Evolutionary conservation across 2,329 filamentous ascomycete species (phyloP).

Genomic region (Blastomyces gilchristii): DNA sequence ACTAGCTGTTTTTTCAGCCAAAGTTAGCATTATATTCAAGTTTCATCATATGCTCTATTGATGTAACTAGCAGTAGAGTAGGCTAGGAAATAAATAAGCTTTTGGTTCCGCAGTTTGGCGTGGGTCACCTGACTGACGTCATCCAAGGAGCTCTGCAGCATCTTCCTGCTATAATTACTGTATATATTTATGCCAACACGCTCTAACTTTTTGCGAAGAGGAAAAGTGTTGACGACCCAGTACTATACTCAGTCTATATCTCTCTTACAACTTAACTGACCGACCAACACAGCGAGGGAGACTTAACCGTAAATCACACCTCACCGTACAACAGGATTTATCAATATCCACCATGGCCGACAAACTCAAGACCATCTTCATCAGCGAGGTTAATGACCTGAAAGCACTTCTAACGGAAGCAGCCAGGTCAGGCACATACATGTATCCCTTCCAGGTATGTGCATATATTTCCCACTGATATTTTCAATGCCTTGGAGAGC

Average conservation of each 20-base stretch:
- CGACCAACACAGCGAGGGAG: not conserved
- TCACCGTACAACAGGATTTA: not conserved
- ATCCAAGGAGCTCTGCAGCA: too few species aligned
- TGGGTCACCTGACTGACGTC: not conserved
- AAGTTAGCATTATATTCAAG: too few species aligned
- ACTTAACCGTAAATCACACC: not conserved
- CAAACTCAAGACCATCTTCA: conserved; percentile 46
- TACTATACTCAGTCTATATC: not conserved
- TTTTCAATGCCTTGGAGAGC: not conserved
- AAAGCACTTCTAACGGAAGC: conserved; percentile 56
- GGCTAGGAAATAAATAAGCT: not conserved
- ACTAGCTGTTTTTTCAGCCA: too few species aligned
- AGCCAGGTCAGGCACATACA: conserved; percentile 63
- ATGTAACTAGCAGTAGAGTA: too few species aligned
- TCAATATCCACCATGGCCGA: conserved; percentile 30
- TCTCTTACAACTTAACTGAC: not conserved
- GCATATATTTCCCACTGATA: not conserved
- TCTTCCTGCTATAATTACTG: not conserved
- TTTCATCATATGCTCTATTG: too few species aligned
- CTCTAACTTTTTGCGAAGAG: not conserved
- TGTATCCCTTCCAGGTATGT: conserved; percentile 68
- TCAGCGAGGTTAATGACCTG: conserved; percentile 62
- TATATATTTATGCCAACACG: not conserved
- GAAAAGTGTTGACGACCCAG: not conserved
- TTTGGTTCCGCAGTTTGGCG: not conserved